phyloP scores from a whole-genome alignment of 192 early-diverging fungal species.

The Lobosporangium transversale region DNA sequence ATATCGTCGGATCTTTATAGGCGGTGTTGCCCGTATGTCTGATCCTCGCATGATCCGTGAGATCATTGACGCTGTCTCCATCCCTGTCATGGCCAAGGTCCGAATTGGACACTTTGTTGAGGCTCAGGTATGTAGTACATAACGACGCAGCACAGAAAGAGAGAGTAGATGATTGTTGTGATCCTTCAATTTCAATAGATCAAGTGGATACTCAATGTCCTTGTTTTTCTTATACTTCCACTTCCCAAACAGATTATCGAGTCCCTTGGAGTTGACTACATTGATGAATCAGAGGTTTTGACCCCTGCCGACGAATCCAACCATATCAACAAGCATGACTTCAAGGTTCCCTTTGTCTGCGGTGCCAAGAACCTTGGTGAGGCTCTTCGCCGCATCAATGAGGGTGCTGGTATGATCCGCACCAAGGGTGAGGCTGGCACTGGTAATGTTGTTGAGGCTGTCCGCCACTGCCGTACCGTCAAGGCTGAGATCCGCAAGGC shows the following conservation, averaged over 20 bases:
- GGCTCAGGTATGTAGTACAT: constrained; percentile 70
- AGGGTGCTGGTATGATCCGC: constrained; percentile 98
- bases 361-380: constrained; percentile 97
- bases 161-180: too few species aligned
- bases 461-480: constrained; percentile 93
- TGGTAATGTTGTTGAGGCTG: constrained; percentile 97
- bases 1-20: constrained; percentile 37
- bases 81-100: constrained; percentile 99
- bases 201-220: background rate
- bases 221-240: background rate
- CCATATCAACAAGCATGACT: constrained; percentile 96
- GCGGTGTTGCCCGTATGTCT: constrained; percentile 98
- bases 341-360: constrained; percentile 95
- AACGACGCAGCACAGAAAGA: background rate
- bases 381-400: constrained; percentile 94
- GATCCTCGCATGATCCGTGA: constrained; percentile 98
- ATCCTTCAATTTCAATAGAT: too few species aligned
- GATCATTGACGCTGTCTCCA: constrained; percentile 93
- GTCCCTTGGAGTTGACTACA: constrained; percentile 91
- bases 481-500: constrained; percentile 88
- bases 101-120: constrained; percentile 99
- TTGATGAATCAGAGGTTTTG: constrained; percentile 97
- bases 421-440: constrained; percentile 99
- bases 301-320: constrained; percentile 95
- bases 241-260: constrained; percentile 79